Evolutionary conservation across 192 early-diverging fungal species (phyloP), one percentile per base, ranked within the genome.

Genomic region (Backusella mclennaniae): DNA sequence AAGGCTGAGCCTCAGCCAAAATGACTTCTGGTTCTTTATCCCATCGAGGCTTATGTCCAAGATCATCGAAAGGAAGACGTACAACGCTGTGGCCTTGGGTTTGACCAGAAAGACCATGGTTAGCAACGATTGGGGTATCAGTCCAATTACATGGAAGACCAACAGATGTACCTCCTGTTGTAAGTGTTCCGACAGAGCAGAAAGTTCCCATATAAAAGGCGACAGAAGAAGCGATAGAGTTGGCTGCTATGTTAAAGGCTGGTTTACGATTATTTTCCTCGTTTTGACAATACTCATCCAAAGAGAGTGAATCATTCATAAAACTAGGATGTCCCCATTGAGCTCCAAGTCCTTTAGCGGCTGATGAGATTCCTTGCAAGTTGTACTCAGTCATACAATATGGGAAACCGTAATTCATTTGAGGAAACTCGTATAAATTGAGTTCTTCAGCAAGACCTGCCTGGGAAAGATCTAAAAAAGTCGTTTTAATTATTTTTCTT

Each of bases 111-210:
- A 44, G 15, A 19, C 78, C 78, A 31, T 66, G 73, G 19, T 79
- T 53, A 9, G 80, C 76, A 15, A 82, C 42, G 15, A 82, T 66
- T 36, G 80, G 76, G 9, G 76, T 77, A 67, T 82, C 76, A 11
- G 80, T 82, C 80, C 80, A 82, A 41, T 67, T 74, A 69, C 80
- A 82, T 19, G 80, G 80, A 21, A 82, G 38, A 12, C 80, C 80
- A 15, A 78, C 76, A 12, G 80, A 78, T 2, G 80, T 77, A 31
- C 69, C 76, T 39, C 44, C 21, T 6, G 69, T 75, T 4, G 71
- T 63, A 1, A 17, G 2, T 26, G 42, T 56, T 26, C 80, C 80
- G 33, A 82, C 69, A 56, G 80, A 82, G 29, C 80, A 82, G 14
- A 53, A 72, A 1, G 69, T 66, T 8, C 80, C 80, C 29, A 56